These are phyloP conservation scores for Saccharum hybrid DNA, from an alignment of 202 grass and related monocot genomes.

Conservation along the genomic window DNA sequence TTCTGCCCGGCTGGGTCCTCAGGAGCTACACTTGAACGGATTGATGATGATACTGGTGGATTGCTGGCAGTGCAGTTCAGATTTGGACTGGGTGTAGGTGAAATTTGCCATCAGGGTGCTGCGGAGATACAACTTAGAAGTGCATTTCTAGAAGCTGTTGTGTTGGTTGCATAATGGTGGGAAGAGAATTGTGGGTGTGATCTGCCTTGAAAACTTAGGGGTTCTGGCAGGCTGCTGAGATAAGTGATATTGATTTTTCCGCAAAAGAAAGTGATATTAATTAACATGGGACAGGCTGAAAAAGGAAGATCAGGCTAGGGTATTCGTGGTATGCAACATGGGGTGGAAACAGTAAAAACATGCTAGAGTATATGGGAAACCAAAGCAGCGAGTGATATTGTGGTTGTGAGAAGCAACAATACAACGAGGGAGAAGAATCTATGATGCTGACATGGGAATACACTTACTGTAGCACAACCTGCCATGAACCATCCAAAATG, in stretches of 20 bases:
- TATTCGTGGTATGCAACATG: background rate
- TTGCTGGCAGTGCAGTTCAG: constrained; percentile 38
- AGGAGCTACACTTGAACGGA: background rate
- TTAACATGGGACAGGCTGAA: constrained; percentile 2
- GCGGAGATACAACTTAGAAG: background rate
- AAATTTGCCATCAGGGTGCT: constrained; percentile 3
- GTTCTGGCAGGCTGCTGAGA: background rate
- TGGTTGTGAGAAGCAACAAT: constrained; percentile 17
- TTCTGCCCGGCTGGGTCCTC: background rate
- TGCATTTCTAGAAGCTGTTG: constrained; percentile 20
- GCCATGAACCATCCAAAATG: background rate
- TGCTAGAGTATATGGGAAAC: background rate
- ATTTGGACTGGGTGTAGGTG: constrained; percentile 9
- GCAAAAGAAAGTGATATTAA: background rate
- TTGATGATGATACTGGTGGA: background rate
- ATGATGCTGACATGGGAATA: background rate
- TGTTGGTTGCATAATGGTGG: background rate
- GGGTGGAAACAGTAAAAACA: background rate
- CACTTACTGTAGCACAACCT: background rate
- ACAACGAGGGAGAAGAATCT: background rate
- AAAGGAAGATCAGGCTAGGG: background rate
- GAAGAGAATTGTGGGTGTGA: background rate
- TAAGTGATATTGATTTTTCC: background rate
- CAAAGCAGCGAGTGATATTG: background rate
- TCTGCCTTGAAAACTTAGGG: constrained; percentile 1